Evolutionary conservation across 2,329 filamentous ascomycete genomes (phyloP).

Genomic region (Arachnomyces sp.): DNA sequence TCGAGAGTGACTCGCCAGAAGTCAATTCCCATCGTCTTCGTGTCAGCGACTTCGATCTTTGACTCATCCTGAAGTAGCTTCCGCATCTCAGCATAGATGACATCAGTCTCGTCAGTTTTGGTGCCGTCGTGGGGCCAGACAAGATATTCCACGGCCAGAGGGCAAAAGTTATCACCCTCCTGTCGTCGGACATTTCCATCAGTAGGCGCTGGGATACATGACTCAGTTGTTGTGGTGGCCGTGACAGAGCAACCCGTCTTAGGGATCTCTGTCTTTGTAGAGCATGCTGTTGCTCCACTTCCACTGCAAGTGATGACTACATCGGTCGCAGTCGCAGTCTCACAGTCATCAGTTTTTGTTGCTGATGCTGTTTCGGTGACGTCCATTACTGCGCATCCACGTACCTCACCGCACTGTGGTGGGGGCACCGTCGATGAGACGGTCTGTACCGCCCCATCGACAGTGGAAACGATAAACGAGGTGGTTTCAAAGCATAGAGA

Average conservation of each 20-base stretch:
- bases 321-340: constrained; percentile 5
- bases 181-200: constrained; percentile 2
- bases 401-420: constrained; percentile 6
- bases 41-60: constrained; percentile 5
- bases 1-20: constrained; percentile 7
- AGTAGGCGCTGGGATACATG: constrained; percentile 6
- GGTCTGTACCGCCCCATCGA: constrained; percentile 3
- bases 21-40: constrained; percentile 6
- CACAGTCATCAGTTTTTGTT: constrained; percentile 6
- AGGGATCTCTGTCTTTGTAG: constrained; percentile 5
- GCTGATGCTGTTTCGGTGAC: neutral
- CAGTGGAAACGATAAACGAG: constrained; percentile 6
- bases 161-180: constrained; percentile 3
- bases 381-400: constrained; percentile 7
- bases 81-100: constrained; percentile 5
- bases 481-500: constrained; percentile 5
- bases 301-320: constrained; percentile 7
- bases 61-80: constrained; percentile 4
- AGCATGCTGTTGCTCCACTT: constrained; percentile 5
- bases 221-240: constrained; percentile 7
- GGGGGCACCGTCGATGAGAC: constrained; percentile 6
- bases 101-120: constrained; percentile 1
- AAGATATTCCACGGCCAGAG: neutral
- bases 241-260: constrained; percentile 7
- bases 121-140: constrained; percentile 5